A percentile compares a stretch with the other conserved stretches of the same genome.
These are phyloP conservation scores for Mycena polygramma DNA, from an alignment of 768 basidiomycete species.

Conservation along the genomic window DNA sequence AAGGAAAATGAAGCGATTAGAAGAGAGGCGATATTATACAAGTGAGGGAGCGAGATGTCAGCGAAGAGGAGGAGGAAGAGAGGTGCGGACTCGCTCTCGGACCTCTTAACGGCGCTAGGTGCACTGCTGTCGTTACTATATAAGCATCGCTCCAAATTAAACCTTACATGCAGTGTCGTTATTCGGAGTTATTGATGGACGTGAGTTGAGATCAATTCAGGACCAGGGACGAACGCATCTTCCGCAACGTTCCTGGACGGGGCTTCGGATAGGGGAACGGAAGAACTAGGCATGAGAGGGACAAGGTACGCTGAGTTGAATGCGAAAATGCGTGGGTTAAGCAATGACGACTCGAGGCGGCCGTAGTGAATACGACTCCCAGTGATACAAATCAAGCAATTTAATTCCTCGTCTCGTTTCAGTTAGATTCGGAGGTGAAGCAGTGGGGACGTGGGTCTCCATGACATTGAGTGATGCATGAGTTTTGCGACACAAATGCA, in stretches of 20 bases:
- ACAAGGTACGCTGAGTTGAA: too few relatives aligned
- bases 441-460: not conserved
- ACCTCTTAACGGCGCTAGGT: not conserved
- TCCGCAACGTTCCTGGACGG: not conserved
- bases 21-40: not conserved
- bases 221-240: not conserved
- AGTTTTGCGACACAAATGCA: not conserved
- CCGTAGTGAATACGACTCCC: too few relatives aligned
- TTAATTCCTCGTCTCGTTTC: not conserved
- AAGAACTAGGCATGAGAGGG: not conserved
- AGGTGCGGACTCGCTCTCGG: not conserved
- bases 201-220: not conserved
- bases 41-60: not conserved
- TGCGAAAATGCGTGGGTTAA: not conserved
- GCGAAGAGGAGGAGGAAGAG: not conserved
- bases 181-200: constrained; percentile 5
- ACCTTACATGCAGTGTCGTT: constrained; percentile 1
- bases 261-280: not conserved
- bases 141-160: constrained; percentile 5
- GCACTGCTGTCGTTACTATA: constrained; percentile 2
- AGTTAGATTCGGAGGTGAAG: constrained; percentile 4
- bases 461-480: constrained; percentile 8
- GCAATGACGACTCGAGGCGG: not conserved
- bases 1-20: not conserved
- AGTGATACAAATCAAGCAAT: not conserved